Evolutionary conservation across 2,329 filamentous ascomycete species (phyloP), one percentile per base, ranked within the genome.

Genomic region (Conoideocrella luteorostrata): DNA sequence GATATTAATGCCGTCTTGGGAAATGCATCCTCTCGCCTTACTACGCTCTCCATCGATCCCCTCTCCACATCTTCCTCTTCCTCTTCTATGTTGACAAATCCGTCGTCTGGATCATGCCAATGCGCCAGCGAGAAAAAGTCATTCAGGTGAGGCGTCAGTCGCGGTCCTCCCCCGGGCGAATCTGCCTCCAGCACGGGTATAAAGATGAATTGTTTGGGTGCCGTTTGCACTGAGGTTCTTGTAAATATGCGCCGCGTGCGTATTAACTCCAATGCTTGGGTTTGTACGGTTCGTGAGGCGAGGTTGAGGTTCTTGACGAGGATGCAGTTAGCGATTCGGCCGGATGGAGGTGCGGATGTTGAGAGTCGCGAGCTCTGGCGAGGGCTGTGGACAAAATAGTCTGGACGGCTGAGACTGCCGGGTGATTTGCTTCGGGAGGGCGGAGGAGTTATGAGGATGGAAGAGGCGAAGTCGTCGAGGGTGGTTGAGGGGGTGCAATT

Each of bases 91-190:
- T 93, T 86, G 4, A 81, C 74, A 49, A 89, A 84, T 0, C 84
- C 87, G 58, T 91, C 80, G 2, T 77, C 71, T 0, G 75, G 72
- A 45, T 83, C 76, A 56, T 97, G 89, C 67, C 82, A 87, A 62
- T 97, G 90, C 0, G 87, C 91, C 46, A 97, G 82, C 59, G 89
- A 88, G 52, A 97, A 84, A 50, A 86, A 80, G 47, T 97, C 88
- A 55, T 89, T 94, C 62, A 84, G 59, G 52, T 88, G 75, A 24
- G 63, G 65, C 18, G 70, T 74, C 39, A 83, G 69, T 39, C 67
- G 68, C 4, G 71, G 68, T 34, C 67, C 57, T 4, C 13, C 15
- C 29, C 74, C 71, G 3, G 70, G 70, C 32, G 65, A 63, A 28
- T 60, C 59, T 1, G 71, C 72, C 17, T 64, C 69, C 2, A 89